These are phyloP conservation scores for Plantago elongata DNA, from an alignment of 257 asterid genomes.

Conservation along the genomic window DNA sequence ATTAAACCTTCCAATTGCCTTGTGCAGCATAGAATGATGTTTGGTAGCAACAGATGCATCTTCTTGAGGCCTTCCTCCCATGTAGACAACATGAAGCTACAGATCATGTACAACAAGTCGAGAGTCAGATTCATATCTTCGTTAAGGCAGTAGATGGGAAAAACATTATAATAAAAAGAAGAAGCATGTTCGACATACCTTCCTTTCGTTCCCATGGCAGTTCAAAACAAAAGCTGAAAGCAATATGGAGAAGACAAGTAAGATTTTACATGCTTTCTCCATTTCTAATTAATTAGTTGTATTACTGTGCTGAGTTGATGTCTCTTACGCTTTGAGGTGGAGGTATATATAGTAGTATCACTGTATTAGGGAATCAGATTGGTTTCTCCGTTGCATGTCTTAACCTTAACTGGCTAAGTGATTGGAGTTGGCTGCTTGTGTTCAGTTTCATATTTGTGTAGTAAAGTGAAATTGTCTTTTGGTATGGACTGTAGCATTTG, in stretches of 20 bases:
- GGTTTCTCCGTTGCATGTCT: slow-evolving; percentile 7
- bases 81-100: slow-evolving; percentile 41
- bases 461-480: background rate
- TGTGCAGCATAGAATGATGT: slow-evolving; percentile 38
- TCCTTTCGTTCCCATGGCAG: slow-evolving; percentile 35
- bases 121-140: no score
- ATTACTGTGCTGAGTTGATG: slow-evolving; percentile 9
- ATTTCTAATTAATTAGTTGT: slow-evolving; percentile 3
- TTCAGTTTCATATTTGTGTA: background rate
- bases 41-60: slow-evolving; percentile 27
- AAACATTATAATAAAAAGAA: no score
- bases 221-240: slow-evolving; percentile 31
- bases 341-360: slow-evolving; percentile 26
- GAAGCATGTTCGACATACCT: slow-evolving; percentile 13
- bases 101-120: background rate
- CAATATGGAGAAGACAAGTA: slow-evolving; percentile 30
- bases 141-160: no score
- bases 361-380: background rate
- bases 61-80: slow-evolving; percentile 35
- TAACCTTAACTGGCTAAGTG: background rate
- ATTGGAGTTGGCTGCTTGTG: background rate
- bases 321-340: background rate
- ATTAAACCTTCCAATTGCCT: slow-evolving; percentile 37
- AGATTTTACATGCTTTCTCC: slow-evolving; percentile 17
- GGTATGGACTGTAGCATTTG: background rate